Percentiles rank a stretch among this genome's conserved stretches.
Evolutionary conservation across 768 basidiomycete genomes (phyloP).

Genomic region (Amanita molliuscula): DNA sequence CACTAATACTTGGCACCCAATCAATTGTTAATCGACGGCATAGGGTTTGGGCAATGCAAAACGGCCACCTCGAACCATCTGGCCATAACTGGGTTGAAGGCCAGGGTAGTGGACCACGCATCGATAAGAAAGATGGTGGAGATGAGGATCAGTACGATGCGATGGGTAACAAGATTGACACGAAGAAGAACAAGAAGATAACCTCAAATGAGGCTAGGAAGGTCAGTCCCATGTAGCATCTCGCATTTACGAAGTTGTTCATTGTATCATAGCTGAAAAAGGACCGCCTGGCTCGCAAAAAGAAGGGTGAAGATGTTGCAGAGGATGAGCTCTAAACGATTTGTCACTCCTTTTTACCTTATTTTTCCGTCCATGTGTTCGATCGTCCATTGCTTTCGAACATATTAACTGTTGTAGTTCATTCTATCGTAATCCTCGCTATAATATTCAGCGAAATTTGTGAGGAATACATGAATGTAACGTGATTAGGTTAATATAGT

Average conservation of each 20-base stretch:
- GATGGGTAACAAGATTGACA: constrained; percentile 94
- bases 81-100: constrained; percentile 99
- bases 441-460: not conserved
- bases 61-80: constrained; percentile 92
- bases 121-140: constrained; percentile 88
- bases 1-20: not conserved
- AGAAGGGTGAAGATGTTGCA: constrained; percentile 73
- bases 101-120: constrained; percentile 88
- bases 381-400: constrained; percentile 5
- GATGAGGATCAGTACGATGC: constrained; percentile 92
- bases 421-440: not conserved
- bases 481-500: not conserved
- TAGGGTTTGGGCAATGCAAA: constrained; percentile 97
- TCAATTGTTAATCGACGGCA: not conserved
- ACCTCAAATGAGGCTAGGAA: constrained; percentile 79
- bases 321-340: constrained; percentile 61
- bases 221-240: constrained; percentile 18
- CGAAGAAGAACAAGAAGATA: constrained; percentile 80
- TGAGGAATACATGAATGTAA: too few species aligned
- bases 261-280: constrained; percentile 57
- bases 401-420: not conserved
- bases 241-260: constrained; percentile 7
- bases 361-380: constrained; percentile 5
- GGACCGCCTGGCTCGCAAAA: constrained; percentile 86
- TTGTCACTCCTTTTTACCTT: not conserved